These are phyloP conservation scores for Colletotrichum navitas DNA, from an alignment of 2,329 filamentous ascomycete species.

Conservation along the genomic window DNA sequence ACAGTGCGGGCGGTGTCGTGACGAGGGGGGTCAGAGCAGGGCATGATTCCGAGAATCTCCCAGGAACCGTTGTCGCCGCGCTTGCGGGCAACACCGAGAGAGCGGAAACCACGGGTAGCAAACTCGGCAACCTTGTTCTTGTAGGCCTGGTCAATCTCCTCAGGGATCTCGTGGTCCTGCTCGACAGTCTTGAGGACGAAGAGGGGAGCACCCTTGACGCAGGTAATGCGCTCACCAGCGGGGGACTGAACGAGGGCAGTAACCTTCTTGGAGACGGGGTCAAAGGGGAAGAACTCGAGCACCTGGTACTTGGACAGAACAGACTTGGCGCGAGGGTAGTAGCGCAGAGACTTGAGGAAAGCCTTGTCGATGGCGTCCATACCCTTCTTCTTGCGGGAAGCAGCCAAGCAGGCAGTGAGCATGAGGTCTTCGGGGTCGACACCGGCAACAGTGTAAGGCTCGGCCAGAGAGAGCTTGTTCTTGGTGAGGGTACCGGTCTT, in stretches of 20 bases:
- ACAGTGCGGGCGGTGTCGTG: slow-evolving; percentile 92
- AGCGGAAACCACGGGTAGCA: slow-evolving; percentile 92
- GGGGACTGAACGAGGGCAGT: slow-evolving; percentile 86
- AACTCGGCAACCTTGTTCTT: slow-evolving; percentile 89
- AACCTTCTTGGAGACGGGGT: slow-evolving; percentile 95
- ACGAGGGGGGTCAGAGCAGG: slow-evolving; percentile 90
- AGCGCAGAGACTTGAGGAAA: slow-evolving; percentile 87
- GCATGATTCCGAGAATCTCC: slow-evolving; percentile 96
- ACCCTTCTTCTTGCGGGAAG: slow-evolving; percentile 94
- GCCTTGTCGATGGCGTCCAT: slow-evolving; percentile 96
- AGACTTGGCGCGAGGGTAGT: slow-evolving; percentile 85
- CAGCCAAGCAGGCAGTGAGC: slow-evolving; percentile 90
- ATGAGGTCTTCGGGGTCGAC: slow-evolving; percentile 90
- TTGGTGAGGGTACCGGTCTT: slow-evolving; percentile 95
- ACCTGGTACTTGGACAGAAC: slow-evolving; percentile 88
- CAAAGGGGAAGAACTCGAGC: slow-evolving; percentile 87
- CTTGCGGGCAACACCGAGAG: slow-evolving; percentile 93
- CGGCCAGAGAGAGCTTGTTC: slow-evolving; percentile 90
- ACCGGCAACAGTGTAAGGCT: slow-evolving; percentile 85
- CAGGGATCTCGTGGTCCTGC: slow-evolving; percentile 83
- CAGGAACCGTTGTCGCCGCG: slow-evolving; percentile 78
- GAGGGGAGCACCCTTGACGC: slow-evolving; percentile 91
- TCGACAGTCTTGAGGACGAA: slow-evolving; percentile 90
- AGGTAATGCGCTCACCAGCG: slow-evolving; percentile 85
- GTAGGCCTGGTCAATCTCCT: slow-evolving; percentile 84